phyloP scores from a whole-genome alignment of 768 basidiomycete genomes.

The Cantharellus cinnabarinus region DNA sequence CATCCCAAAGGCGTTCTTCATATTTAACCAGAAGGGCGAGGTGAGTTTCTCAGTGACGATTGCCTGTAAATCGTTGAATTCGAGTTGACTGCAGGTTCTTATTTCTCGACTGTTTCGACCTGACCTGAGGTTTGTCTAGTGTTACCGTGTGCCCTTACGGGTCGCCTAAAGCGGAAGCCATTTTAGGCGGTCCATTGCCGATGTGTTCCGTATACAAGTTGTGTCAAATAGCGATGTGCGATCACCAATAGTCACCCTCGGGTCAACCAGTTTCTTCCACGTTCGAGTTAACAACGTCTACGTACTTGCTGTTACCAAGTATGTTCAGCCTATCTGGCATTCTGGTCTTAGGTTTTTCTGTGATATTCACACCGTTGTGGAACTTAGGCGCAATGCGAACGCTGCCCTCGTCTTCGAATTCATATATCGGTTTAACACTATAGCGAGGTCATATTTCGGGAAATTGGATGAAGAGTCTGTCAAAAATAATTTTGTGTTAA shows the following conservation, averaged over 20 bases:
- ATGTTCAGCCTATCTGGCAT: conserved; percentile 12
- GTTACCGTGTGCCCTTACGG: not conserved
- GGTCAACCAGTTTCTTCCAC: conserved; percentile 98
- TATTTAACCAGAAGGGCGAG: conserved; percentile 99
- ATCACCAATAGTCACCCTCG: conserved; percentile 91
- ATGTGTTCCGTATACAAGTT: conserved; percentile 97
- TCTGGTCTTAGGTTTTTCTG: not conserved
- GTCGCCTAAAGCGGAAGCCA: not conserved
- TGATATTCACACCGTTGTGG: too few species aligned
- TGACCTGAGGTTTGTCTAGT: conserved; percentile 68
- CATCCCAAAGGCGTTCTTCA: conserved; percentile 71
- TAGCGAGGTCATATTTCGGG: conserved; percentile 90
- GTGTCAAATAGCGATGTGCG: conserved; percentile 93
- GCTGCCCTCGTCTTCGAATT: conserved; percentile 97
- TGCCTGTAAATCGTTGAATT: conserved; percentile 10
- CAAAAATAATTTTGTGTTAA: conserved; percentile 97
- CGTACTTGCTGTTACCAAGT: conserved; percentile 92
- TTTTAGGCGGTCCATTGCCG: conserved; percentile 78
- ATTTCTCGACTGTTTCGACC: conserved; percentile 92
- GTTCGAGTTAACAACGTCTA: conserved; percentile 91
- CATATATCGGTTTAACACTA: conserved; percentile 87
- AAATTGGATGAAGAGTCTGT: conserved; percentile 96
- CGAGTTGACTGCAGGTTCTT: conserved; percentile 39
- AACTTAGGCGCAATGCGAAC: conserved; percentile 73
- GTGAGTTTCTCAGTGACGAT: conserved; percentile 20